Percentiles rank a stretch among this genome's conserved stretches.
These are phyloP conservation scores for Toxicodendron radicans DNA, from an alignment of 345 rosid species.

Conservation along the genomic window DNA sequence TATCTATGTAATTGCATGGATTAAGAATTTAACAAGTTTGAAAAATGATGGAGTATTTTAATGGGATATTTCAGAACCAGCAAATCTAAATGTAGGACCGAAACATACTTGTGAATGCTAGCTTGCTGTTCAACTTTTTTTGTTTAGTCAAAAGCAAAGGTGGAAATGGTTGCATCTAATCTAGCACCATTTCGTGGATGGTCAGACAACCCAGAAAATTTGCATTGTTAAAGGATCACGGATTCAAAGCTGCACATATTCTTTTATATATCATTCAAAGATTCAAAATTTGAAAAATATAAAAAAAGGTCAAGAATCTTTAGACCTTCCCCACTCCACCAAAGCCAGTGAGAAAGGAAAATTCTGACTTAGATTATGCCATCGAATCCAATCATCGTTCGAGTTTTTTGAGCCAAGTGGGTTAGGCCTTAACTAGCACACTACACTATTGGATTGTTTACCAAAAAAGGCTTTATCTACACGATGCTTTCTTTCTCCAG, in stretches of 20 bases:
- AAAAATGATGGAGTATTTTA: conserved; percentile 10
- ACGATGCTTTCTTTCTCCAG: conserved; percentile 15
- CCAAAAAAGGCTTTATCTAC: conserved; percentile 8
- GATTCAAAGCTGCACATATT: conserved; percentile 21
- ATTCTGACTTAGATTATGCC: conserved; percentile 28
- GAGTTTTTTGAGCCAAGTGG: conserved; percentile 29
- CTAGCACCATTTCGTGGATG: conserved; percentile 15
- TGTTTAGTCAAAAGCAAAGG: conserved; percentile 29
- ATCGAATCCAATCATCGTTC: conserved; percentile 39
- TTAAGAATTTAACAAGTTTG: neutral
- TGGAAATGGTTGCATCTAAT: conserved; percentile 13
- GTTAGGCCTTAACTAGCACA: conserved; percentile 37
- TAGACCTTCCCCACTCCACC: conserved; percentile 24
- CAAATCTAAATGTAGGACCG: conserved; percentile 24
- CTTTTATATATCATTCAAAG: conserved; percentile 18
- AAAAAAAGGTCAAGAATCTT: conserved; percentile 26
- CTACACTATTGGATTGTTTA: conserved; percentile 8
- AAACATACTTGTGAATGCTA: neutral
- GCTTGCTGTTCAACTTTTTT: conserved; percentile 16
- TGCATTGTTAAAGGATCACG: conserved; percentile 17
- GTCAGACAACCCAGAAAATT: conserved; percentile 10
- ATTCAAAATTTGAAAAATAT: conserved; percentile 16
- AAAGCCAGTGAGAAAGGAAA: conserved; percentile 23
- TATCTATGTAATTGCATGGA: too few species aligned
- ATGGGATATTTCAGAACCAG: conserved; percentile 25